Evolutionary conservation across 129 eudicot species (phyloP).

Genomic region (Solidago caesia): DNA sequence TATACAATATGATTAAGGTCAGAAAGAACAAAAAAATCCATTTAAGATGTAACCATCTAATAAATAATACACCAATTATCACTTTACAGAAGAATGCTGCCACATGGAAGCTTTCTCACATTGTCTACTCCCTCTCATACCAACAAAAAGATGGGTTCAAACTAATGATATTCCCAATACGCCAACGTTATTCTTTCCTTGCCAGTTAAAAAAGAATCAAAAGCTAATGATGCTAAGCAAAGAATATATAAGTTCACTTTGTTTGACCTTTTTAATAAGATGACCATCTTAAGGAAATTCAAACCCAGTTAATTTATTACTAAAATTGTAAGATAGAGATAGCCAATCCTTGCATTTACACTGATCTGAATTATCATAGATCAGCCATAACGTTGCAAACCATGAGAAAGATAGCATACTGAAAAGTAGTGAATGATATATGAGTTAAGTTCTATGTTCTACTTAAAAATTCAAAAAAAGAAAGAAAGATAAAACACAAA

Average conservation of each 20-base stretch:
- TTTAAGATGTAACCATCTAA: conserved; percentile 17
- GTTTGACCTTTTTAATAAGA: neutral
- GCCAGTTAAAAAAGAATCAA: conserved; percentile 10
- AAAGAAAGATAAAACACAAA: no score
- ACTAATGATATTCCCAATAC: neutral
- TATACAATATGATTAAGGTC: conserved; percentile 6
- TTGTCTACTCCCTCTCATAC: conserved; percentile 2
- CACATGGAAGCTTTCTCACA: conserved; percentile 28
- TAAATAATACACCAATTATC: neutral
- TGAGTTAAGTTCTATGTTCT: neutral
- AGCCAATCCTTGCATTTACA: conserved; percentile 5
- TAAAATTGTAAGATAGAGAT: conserved; percentile 7
- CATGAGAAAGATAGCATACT: conserved; percentile 7
- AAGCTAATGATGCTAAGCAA: conserved; percentile 13
- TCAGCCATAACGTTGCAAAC: neutral
- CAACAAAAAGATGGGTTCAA: conserved; percentile 22
- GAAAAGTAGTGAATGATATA: neutral
- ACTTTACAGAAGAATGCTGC: conserved; percentile 1
- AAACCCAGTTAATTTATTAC: neutral
- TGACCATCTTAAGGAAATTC: neutral
- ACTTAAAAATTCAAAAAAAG: no score
- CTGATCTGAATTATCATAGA: conserved; percentile 14
- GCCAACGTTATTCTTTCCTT: conserved; percentile 28
- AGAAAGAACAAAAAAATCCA: conserved; percentile 5
- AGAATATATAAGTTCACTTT: conserved; percentile 15